Conservation (phyloP, 345 rosid species). For the Aurinia saxatilis region DNA sequence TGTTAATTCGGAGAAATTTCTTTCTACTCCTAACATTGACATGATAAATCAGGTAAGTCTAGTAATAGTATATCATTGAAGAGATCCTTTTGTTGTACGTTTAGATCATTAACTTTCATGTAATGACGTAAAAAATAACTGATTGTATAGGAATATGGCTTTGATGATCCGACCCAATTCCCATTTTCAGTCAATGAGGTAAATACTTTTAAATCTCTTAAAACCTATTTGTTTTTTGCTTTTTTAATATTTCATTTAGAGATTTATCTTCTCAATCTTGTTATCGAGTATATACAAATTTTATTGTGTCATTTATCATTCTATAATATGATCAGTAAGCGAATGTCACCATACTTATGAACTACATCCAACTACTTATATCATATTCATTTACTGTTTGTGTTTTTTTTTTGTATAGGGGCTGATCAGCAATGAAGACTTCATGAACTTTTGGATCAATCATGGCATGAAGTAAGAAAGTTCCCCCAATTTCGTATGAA, state of each 20-base stretch:
- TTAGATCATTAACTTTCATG: not conserved
- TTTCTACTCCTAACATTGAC: not conserved
- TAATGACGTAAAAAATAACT: not conserved
- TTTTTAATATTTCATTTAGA: no score
- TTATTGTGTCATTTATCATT: no score
- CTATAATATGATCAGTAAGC: not conserved
- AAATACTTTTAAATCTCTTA: not conserved
- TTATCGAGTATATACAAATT: no score
- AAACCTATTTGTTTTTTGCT: not conserved
- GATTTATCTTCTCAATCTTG: no score
- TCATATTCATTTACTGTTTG: not conserved
- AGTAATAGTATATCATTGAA: not conserved
- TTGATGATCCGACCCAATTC: not conserved
- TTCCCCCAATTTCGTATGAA: not conserved
- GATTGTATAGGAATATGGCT: slow-evolving; percentile 9
- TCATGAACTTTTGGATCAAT: not conserved
- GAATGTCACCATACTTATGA: not conserved
- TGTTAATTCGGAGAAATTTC: not conserved
- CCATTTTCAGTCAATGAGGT: not conserved
- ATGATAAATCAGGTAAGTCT: not conserved
- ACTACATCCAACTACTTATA: not conserved
- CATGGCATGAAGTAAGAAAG: not conserved
- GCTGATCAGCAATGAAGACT: not conserved
- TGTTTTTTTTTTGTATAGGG: slow-evolving; percentile 7
- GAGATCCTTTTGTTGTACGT: not conserved